Conservation (phyloP, 345 rosid genomes). For the Brassica incana region DNA sequence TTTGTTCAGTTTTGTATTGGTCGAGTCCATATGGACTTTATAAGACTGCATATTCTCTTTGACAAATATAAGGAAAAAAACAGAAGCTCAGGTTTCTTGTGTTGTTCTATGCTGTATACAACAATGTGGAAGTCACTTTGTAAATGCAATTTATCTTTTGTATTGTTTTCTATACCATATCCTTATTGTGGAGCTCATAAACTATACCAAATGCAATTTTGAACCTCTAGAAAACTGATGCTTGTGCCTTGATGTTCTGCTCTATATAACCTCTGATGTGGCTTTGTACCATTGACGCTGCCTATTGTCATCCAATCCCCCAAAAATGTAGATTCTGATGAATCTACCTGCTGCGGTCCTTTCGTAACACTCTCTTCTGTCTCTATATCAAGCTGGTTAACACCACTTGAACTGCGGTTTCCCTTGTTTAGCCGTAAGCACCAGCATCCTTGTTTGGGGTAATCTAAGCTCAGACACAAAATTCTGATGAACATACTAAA, state of each 20-base stretch:
- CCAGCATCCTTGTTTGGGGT: slow-evolving; percentile 45
- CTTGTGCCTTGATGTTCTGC: slow-evolving; percentile 41
- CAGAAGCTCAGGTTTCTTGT: background rate
- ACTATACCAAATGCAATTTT: background rate
- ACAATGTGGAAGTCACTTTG: slow-evolving; percentile 33
- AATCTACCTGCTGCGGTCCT: slow-evolving; percentile 76
- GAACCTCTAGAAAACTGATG: background rate
- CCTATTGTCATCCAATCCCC: slow-evolving; percentile 76
- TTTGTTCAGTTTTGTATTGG: slow-evolving; percentile 20
- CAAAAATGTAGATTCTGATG: slow-evolving; percentile 57
- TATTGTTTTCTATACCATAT: slow-evolving; percentile 11
- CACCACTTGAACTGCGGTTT: slow-evolving; percentile 58
- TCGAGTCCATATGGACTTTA: slow-evolving; percentile 19
- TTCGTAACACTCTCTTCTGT: slow-evolving; percentile 60
- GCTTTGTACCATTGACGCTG: slow-evolving; percentile 88
- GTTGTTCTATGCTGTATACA: slow-evolving; percentile 36
- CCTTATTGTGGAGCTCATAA: background rate
- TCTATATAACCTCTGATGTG: slow-evolving; percentile 60
- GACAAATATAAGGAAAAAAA: slow-evolving; percentile 20
- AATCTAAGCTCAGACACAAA: background rate
- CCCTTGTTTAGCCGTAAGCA: slow-evolving; percentile 74
- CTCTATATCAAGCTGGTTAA: slow-evolving; percentile 79
- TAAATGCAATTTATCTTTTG: slow-evolving; percentile 35
- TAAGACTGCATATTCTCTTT: slow-evolving; percentile 17
- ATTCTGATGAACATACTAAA: background rate